A percentile compares a stretch with the other conserved stretches of the same genome.
These are phyloP conservation scores for Phytophthora pluvialis DNA, from an alignment of 352 stramenopile genomes.

Conservation along the genomic window DNA sequence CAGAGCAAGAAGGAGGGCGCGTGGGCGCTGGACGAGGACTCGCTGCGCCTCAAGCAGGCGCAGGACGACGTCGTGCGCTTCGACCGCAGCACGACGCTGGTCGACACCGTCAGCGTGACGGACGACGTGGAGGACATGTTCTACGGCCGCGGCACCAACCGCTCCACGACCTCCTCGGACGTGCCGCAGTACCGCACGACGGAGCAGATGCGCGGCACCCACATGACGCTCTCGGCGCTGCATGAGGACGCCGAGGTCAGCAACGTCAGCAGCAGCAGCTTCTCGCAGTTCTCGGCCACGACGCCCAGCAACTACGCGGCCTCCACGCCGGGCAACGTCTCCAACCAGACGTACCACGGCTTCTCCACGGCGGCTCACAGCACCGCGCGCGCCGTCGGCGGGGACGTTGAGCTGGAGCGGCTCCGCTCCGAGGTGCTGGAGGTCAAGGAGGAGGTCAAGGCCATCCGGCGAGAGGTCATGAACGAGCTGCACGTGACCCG, in stretches of 20 bases:
- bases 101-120: conserved; percentile 47
- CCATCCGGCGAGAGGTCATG: conserved; percentile 82
- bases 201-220: conserved; percentile 57
- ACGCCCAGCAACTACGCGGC: conserved; percentile 33
- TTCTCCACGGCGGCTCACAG: conserved; percentile 7
- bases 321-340: conserved; percentile 20
- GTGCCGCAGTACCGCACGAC: conserved; percentile 59
- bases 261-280: conserved; percentile 49
- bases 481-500: conserved; percentile 83
- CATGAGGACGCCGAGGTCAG: conserved; percentile 60
- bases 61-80: conserved; percentile 44
- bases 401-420: conserved; percentile 38
- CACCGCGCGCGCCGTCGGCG: neutral
- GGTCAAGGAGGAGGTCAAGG: conserved; percentile 71
- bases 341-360: conserved; percentile 20
- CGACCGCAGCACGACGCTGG: conserved; percentile 43
- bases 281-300: conserved; percentile 37
- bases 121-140: conserved; percentile 81
- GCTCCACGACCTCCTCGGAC: conserved; percentile 25
- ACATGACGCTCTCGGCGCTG: conserved; percentile 51
- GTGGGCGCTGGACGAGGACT: conserved; percentile 46
- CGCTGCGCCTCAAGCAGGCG: conserved; percentile 51
- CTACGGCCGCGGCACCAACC: conserved; percentile 38
- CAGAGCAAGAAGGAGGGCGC: conserved; percentile 40
- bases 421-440: conserved; percentile 61